phyloP scores from a whole-genome alignment of 2,329 filamentous ascomycete species.

The Periconia digitata region DNA sequence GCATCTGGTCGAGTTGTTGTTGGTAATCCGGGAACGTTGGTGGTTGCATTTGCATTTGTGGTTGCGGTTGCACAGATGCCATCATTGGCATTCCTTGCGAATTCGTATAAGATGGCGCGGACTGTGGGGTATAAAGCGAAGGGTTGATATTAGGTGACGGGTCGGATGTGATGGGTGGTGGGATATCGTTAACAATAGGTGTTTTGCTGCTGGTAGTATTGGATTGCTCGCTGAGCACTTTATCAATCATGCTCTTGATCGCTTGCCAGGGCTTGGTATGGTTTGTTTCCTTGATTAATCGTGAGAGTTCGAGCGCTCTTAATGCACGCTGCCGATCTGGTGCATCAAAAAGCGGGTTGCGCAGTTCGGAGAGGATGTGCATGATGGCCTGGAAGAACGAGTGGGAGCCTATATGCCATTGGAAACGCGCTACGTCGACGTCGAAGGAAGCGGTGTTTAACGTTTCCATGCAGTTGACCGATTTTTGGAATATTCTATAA shows the following conservation, averaged over 20 bases:
- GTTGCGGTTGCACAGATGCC: background rate
- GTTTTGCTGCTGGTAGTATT: background rate
- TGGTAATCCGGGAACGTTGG: too few species aligned
- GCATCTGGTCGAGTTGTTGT: slow-evolving; percentile 10
- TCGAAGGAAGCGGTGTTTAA: slow-evolving; percentile 38
- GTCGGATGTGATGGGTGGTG: background rate
- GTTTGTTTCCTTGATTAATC: slow-evolving; percentile 36
- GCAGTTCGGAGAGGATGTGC: slow-evolving; percentile 43
- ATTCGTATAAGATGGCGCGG: background rate
- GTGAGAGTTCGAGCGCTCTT: slow-evolving; percentile 34
- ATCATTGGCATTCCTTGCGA: slow-evolving; percentile 1
- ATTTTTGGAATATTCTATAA: slow-evolving; percentile 41
- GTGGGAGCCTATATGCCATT: slow-evolving; percentile 42
- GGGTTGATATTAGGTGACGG: background rate
- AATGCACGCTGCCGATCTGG: slow-evolving; percentile 40
- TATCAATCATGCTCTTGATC: slow-evolving; percentile 43
- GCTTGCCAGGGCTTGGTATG: slow-evolving; percentile 40
- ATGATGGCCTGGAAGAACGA: slow-evolving; percentile 42
- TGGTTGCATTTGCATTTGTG: slow-evolving; percentile 6
- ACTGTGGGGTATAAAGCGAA: background rate
- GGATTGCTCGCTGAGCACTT: slow-evolving; percentile 25
- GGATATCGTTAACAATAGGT: background rate
- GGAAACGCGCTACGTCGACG: slow-evolving; percentile 39
- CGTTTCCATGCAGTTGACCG: slow-evolving; percentile 41
- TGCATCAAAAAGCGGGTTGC: slow-evolving; percentile 38